These are phyloP conservation scores for Colletotrichum chlorophyti DNA, from an alignment of 2,329 filamentous ascomycete species.

Conservation along the genomic window DNA sequence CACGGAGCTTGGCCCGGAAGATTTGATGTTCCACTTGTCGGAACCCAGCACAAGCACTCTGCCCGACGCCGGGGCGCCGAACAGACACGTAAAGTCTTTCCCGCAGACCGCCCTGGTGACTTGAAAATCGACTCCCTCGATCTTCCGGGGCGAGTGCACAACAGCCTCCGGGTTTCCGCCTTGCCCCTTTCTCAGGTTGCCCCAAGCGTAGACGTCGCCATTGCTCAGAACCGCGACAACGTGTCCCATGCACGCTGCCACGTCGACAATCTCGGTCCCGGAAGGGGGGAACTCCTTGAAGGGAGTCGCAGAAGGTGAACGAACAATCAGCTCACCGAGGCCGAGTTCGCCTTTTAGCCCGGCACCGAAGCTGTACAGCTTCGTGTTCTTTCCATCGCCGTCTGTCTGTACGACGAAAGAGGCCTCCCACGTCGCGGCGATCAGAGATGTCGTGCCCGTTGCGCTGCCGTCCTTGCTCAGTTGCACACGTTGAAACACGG, in stretches of 20 bases:
- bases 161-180: conserved; percentile 66
- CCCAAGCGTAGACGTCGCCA: conserved; percentile 88
- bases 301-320: conserved; percentile 52
- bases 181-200: conserved; percentile 85
- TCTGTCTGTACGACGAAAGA: conserved; percentile 66
- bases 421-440: conserved; percentile 82
- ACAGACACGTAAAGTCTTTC: conserved; percentile 82
- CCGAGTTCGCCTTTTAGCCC: conserved; percentile 78
- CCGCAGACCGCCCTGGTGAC: conserved; percentile 76
- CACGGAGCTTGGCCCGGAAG: conserved; percentile 59
- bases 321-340: conserved; percentile 59
- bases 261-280: conserved; percentile 63
- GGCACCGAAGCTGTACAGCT: conserved; percentile 69
- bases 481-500: conserved; percentile 48
- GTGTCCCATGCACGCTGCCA: conserved; percentile 81
- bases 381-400: conserved; percentile 47
- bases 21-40: conserved; percentile 74
- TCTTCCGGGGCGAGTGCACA: conserved; percentile 65
- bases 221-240: conserved; percentile 75
- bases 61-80: conserved; percentile 62
- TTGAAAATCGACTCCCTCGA: conserved; percentile 66
- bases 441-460: conserved; percentile 42
- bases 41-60: conserved; percentile 73
- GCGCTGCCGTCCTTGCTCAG: conserved; percentile 39
- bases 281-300: conserved; percentile 70